Conservation (phyloP, 2,329 filamentous ascomycete genomes). For the Blumeria graminis region DNA sequence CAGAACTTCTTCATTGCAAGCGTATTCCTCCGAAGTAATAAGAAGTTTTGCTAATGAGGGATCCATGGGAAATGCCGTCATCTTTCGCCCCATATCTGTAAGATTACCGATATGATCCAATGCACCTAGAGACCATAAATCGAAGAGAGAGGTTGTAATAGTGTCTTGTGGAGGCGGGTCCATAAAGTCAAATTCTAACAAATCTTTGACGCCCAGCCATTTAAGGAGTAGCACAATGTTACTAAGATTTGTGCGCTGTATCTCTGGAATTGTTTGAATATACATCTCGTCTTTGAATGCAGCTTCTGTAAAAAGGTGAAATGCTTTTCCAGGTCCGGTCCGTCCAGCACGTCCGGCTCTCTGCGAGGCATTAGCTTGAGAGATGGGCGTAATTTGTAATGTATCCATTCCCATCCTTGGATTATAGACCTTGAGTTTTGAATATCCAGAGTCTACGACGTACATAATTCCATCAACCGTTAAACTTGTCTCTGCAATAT, state of each 20-base stretch:
- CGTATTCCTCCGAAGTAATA: constrained; percentile 74
- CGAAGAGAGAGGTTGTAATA: constrained; percentile 89
- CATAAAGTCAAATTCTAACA: constrained; percentile 97
- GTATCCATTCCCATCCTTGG: constrained; percentile 99
- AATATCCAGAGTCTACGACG: constrained; percentile 87
- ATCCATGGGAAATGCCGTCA: constrained; percentile 98
- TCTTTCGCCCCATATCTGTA: constrained; percentile 64
- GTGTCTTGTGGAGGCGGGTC: constrained; percentile 95
- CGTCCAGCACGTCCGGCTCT: constrained; percentile 80
- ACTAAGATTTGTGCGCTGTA: constrained; percentile 83
- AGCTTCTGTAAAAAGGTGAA: constrained; percentile 78
- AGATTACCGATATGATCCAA: constrained; percentile 85
- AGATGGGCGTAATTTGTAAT: constrained; percentile 89
- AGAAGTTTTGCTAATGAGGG: constrained; percentile 84
- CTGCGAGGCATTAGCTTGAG: constrained; percentile 85
- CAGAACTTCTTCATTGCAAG: constrained; percentile 90
- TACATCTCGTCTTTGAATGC: constrained; percentile 94
- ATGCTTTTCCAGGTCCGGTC: constrained; percentile 87
- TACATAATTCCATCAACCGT: constrained; percentile 99
- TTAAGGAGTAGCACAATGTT: constrained; percentile 91
- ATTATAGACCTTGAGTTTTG: constrained; percentile 96
- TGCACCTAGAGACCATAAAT: constrained; percentile 86
- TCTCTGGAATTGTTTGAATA: constrained; percentile 89
- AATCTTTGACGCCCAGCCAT: constrained; percentile 76
- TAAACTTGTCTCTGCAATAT: constrained; percentile 93